These are phyloP conservation scores for Platanthera guangdongensis DNA, from an alignment of 106 monocot species.

Conservation along the genomic window DNA sequence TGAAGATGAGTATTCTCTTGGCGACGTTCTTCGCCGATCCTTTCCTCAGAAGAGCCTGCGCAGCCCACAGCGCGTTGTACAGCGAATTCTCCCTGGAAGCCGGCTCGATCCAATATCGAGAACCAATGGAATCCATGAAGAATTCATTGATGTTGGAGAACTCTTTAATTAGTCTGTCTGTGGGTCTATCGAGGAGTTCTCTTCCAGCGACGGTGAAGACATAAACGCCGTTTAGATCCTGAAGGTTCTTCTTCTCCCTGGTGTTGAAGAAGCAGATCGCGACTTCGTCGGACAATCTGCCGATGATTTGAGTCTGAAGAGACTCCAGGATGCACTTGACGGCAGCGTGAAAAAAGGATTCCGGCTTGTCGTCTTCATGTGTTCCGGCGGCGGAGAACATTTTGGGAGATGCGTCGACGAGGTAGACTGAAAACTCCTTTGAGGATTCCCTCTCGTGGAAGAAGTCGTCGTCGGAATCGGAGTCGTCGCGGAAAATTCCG, in stretches of 20 bases:
- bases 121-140: slow-evolving; percentile 60
- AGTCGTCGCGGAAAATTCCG: slow-evolving; percentile 71
- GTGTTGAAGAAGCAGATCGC: slow-evolving; percentile 92
- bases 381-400: slow-evolving; percentile 56
- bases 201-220: slow-evolving; percentile 74
- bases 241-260: slow-evolving; percentile 87
- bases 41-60: slow-evolving; percentile 77
- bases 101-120: slow-evolving; percentile 60
- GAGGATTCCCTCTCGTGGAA: slow-evolving; percentile 55
- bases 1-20: slow-evolving; percentile 79
- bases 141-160: slow-evolving; percentile 51
- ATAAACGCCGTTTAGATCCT: slow-evolving; percentile 75
- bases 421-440: slow-evolving; percentile 78
- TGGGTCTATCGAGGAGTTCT: slow-evolving; percentile 79
- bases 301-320: slow-evolving; percentile 78
- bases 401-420: slow-evolving; percentile 83
- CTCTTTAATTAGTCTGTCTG: slow-evolving; percentile 88
- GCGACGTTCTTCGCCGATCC: slow-evolving; percentile 57
- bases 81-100: slow-evolving; percentile 76
- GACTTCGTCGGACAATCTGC: slow-evolving; percentile 76
- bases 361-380: slow-evolving; percentile 38
- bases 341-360: slow-evolving; percentile 61
- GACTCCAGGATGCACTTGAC: slow-evolving; percentile 50
- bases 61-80: slow-evolving; percentile 93
- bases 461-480: slow-evolving; percentile 63